phyloP scores from a whole-genome alignment of 257 asterid genomes.

The Striga asiatica region DNA sequence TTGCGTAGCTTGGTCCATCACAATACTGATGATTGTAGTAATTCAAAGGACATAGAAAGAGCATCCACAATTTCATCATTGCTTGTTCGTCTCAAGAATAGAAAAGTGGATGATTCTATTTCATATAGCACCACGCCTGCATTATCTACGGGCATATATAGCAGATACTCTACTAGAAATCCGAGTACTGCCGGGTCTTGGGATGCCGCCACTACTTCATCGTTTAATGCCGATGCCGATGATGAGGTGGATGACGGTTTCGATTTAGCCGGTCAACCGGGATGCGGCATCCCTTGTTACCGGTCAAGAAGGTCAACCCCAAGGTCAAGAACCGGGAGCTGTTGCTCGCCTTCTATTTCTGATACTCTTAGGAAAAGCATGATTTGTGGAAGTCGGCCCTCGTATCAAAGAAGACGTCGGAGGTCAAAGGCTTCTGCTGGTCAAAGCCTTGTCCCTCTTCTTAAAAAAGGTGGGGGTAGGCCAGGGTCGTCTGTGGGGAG shows the following conservation, averaged over 20 bases:
- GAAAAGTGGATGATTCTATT: slow-evolving; percentile 45
- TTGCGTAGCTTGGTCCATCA: slow-evolving; percentile 38
- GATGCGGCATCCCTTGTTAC: slow-evolving; percentile 81
- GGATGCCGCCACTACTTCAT: slow-evolving; percentile 60
- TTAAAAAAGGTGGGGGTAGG: slow-evolving; percentile 29
- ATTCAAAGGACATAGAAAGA: slow-evolving; percentile 46
- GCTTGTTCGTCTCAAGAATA: slow-evolving; percentile 40
- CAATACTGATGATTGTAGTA: slow-evolving; percentile 46
- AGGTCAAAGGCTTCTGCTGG: slow-evolving; percentile 25
- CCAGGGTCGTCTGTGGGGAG: slow-evolving; percentile 44
- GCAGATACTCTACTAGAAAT: slow-evolving; percentile 28
- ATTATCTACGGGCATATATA: slow-evolving; percentile 49
- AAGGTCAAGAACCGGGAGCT: slow-evolving; percentile 49
- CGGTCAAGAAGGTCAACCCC: slow-evolving; percentile 79
- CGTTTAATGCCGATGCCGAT: slow-evolving; percentile 43
- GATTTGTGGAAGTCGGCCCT: too few relatives aligned
- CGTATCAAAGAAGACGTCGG: slow-evolving; percentile 41
- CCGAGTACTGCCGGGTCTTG: slow-evolving; percentile 60
- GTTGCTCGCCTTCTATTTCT: slow-evolving; percentile 63
- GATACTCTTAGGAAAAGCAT: slow-evolving; percentile 35
- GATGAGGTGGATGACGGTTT: slow-evolving; percentile 23
- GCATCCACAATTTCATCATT: slow-evolving; percentile 42
- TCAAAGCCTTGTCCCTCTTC: slow-evolving; percentile 53
- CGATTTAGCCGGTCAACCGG: slow-evolving; percentile 50
- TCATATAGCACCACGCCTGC: slow-evolving; percentile 56